These are phyloP conservation scores for Penicillium sp. DNA, from an alignment of 2,329 filamentous ascomycete genomes.

Conservation along the genomic window DNA sequence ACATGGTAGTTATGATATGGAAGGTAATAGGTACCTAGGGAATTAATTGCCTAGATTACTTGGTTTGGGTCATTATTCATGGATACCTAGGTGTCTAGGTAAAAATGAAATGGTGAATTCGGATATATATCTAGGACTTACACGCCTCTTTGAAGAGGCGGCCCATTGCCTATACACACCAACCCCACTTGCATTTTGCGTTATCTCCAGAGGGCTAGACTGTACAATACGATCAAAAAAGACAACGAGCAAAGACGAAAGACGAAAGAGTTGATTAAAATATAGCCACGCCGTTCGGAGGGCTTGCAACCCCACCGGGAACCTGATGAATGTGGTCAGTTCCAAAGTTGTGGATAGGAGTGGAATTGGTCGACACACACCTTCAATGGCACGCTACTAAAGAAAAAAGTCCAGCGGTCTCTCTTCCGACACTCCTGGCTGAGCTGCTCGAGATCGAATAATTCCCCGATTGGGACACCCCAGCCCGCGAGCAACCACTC, in stretches of 20 bases:
- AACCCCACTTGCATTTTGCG: background rate
- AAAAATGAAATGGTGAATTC: background rate
- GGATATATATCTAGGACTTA: background rate
- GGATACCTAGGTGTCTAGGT: background rate
- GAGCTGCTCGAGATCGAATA: slow-evolving; percentile 48
- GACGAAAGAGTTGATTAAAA: slow-evolving; percentile 29
- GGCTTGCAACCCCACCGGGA: slow-evolving; percentile 48
- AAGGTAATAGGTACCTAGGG: no score
- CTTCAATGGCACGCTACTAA: slow-evolving; percentile 51
- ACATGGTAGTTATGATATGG: background rate
- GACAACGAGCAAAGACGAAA: background rate
- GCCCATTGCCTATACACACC: background rate
- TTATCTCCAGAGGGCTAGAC: background rate
- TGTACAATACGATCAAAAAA: background rate
- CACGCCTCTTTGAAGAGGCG: background rate
- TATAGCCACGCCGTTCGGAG: slow-evolving; percentile 48
- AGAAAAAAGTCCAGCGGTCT: slow-evolving; percentile 49
- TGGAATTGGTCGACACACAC: slow-evolving; percentile 20
- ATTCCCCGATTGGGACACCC: slow-evolving; percentile 50
- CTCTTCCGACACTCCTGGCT: slow-evolving; percentile 38
- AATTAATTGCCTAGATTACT: no score
- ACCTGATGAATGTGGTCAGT: slow-evolving; percentile 30
- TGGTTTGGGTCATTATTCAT: background rate
- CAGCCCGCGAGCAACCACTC: slow-evolving; percentile 47
- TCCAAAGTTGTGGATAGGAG: background rate